Evolutionary conservation across 768 basidiomycete species (phyloP).

Genomic region (Tricholoma sp.): DNA sequence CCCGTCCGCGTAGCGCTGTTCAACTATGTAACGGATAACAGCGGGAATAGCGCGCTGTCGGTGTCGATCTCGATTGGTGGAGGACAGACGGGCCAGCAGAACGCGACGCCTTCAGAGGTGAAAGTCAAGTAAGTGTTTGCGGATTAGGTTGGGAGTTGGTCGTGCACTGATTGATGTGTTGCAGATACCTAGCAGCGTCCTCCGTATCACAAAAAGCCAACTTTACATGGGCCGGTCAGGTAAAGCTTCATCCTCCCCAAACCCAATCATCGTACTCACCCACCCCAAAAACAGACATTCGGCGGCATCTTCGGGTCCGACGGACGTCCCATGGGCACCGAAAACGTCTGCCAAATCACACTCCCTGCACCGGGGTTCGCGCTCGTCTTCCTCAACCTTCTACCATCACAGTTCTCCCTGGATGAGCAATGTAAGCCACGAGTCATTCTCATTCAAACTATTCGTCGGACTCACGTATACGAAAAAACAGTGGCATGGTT

Average conservation of each 20-base stretch:
- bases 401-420: conserved; percentile 71
- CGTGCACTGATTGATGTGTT: too few relatives aligned
- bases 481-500: conserved; percentile 69
- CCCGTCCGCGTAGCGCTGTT: conserved; percentile 58
- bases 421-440: conserved; percentile 71
- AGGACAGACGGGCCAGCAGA: conserved; percentile 29
- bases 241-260: conserved; percentile 8
- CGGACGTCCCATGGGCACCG: conserved; percentile 51
- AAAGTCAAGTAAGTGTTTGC: conserved; percentile 44
- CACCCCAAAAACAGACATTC: conserved; percentile 54
- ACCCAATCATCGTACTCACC: too few relatives aligned
- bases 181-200: conserved; percentile 47
- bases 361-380: conserved; percentile 67
- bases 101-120: conserved; percentile 37
- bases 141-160: too few relatives aligned
- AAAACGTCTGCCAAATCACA: conserved; percentile 49
- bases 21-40: conserved; percentile 60
- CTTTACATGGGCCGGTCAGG: conserved; percentile 61
- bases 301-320: conserved; percentile 58
- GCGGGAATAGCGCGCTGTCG: conserved; percentile 48
- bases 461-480: conserved; percentile 7
- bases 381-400: conserved; percentile 56
- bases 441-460: background rate
- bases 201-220: conserved; percentile 50
- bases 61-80: conserved; percentile 46